These are phyloP conservation scores for Ophiostoma fasciatum DNA, from an alignment of 2,329 filamentous ascomycete genomes.

Conservation along the genomic window DNA sequence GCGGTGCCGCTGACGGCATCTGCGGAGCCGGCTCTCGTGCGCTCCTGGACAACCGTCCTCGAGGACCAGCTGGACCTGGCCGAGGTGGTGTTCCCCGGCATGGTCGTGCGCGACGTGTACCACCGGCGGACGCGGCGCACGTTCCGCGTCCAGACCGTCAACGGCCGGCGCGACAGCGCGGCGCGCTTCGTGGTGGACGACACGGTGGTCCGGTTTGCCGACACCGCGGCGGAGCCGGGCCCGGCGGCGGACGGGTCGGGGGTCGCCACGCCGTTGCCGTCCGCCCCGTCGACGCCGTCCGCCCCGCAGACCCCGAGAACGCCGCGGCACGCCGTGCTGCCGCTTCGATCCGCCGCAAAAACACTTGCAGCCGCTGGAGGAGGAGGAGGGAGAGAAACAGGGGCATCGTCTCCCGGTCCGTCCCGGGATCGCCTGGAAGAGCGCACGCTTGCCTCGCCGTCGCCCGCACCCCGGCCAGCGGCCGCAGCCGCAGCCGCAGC, in stretches of 20 bases:
- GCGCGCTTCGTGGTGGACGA: slow-evolving; percentile 25
- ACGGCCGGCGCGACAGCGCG: slow-evolving; percentile 28
- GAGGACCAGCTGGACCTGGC: slow-evolving; percentile 24
- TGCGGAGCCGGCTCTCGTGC: slow-evolving; percentile 17
- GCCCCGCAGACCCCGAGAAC: too few species aligned
- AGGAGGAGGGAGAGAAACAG: too few species aligned
- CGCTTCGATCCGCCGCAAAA: too few species aligned
- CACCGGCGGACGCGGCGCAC: slow-evolving; percentile 41
- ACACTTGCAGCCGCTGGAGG: too few species aligned
- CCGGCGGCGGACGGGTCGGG: too few species aligned
- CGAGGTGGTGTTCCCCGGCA: slow-evolving; percentile 54
- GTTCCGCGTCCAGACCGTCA: slow-evolving; percentile 45
- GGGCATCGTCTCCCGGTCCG: too few species aligned
- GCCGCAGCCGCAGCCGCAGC: slow-evolving; percentile 1
- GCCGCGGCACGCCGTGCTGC: too few species aligned
- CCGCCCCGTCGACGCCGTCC: too few species aligned
- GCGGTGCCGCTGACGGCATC: slow-evolving; percentile 6
- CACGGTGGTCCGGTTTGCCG: slow-evolving; percentile 22
- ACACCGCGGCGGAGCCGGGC: slow-evolving; percentile 13
- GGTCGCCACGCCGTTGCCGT: too few species aligned
- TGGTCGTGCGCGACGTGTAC: slow-evolving; percentile 51
- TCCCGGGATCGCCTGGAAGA: too few species aligned
- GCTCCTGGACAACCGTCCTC: slow-evolving; percentile 23
- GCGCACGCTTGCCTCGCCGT: too few species aligned
- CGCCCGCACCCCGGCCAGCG: slow-evolving; percentile 9